phyloP scores from a whole-genome alignment of 495 filamentous ascomycete species.

The Hypoxylon intermedium region DNA sequence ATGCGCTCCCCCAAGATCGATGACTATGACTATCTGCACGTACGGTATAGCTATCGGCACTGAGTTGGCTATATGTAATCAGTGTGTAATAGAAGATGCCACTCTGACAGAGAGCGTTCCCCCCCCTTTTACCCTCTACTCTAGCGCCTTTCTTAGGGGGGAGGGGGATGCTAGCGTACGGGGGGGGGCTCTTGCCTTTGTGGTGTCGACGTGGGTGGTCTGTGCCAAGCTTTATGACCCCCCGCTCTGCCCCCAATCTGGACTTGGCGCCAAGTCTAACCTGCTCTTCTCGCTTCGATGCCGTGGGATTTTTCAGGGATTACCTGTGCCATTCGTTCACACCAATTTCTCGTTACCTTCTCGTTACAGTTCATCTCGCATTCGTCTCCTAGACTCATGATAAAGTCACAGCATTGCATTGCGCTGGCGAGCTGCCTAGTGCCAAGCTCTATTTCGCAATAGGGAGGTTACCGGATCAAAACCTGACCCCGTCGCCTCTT shows the following conservation, averaged over 20 bases:
- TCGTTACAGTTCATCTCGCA: conserved; percentile 38
- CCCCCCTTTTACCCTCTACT: conserved; percentile 7
- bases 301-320: conserved; percentile 25
- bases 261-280: conserved; percentile 20
- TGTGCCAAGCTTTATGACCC: conserved; percentile 25
- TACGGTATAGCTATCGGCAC: conserved; percentile 1
- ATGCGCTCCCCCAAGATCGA: neutral
- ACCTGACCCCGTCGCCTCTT: conserved; percentile 24
- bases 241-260: conserved; percentile 15
- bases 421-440: neutral
- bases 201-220: conserved; percentile 20
- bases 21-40: neutral
- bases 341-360: conserved; percentile 40
- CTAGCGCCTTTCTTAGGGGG: conserved; percentile 5
- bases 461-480: conserved; percentile 32
- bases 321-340: conserved; percentile 25
- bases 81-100: neutral
- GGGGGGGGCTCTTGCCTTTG: no score
- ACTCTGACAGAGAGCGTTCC: neutral
- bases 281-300: conserved; percentile 18
- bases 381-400: conserved; percentile 33
- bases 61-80: conserved; percentile 3
- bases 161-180: no score
- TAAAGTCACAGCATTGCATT: conserved; percentile 39
- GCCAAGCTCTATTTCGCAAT: conserved; percentile 18